phyloP scores from a whole-genome alignment of 2,329 filamentous ascomycete species.

The Canariomyces notabilis region DNA sequence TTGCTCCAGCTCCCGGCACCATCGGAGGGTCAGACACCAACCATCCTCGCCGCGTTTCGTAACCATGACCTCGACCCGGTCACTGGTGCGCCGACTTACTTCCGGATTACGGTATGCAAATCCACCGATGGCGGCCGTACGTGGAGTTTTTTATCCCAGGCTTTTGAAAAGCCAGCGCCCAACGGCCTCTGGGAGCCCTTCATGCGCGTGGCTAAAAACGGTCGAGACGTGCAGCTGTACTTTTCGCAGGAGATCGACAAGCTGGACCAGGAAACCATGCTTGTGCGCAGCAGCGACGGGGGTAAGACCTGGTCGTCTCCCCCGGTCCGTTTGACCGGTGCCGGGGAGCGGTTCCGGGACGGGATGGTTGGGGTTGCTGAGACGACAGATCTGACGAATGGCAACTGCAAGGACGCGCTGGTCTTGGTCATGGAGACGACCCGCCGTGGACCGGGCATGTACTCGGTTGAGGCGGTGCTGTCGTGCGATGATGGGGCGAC shows the following conservation, averaged over 20 bases:
- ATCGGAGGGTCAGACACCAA: slow-evolving; percentile 16
- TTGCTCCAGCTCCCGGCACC: slow-evolving; percentile 36
- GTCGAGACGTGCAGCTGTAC: slow-evolving; percentile 37
- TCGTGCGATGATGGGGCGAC: slow-evolving; percentile 40
- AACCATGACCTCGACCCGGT: slow-evolving; percentile 29
- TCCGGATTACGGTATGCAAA: slow-evolving; percentile 46
- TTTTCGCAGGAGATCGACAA: slow-evolving; percentile 43
- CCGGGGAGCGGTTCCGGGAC: slow-evolving; percentile 35
- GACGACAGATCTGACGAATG: slow-evolving; percentile 26
- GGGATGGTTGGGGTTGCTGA: slow-evolving; percentile 42
- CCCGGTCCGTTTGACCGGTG: slow-evolving; percentile 29
- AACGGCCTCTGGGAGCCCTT: slow-evolving; percentile 48
- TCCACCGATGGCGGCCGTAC: slow-evolving; percentile 38
- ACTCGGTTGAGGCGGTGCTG: slow-evolving; percentile 41
- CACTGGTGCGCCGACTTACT: slow-evolving; percentile 20
- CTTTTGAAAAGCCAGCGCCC: slow-evolving; percentile 29
- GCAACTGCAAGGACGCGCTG: slow-evolving; percentile 29
- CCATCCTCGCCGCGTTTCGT: slow-evolving; percentile 43
- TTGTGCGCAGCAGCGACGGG: slow-evolving; percentile 39
- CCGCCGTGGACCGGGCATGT: slow-evolving; percentile 33
- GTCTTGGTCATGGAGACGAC: slow-evolving; percentile 46
- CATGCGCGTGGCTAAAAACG: slow-evolving; percentile 30
- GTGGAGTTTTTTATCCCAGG: slow-evolving; percentile 42
- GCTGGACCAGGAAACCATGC: slow-evolving; percentile 46
- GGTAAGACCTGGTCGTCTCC: slow-evolving; percentile 41